Percentiles rank a stretch among this genome's conserved stretches.
Conservation (phyloP, 2,329 filamentous ascomycete species). For the Calonectria henricotiae region DNA sequence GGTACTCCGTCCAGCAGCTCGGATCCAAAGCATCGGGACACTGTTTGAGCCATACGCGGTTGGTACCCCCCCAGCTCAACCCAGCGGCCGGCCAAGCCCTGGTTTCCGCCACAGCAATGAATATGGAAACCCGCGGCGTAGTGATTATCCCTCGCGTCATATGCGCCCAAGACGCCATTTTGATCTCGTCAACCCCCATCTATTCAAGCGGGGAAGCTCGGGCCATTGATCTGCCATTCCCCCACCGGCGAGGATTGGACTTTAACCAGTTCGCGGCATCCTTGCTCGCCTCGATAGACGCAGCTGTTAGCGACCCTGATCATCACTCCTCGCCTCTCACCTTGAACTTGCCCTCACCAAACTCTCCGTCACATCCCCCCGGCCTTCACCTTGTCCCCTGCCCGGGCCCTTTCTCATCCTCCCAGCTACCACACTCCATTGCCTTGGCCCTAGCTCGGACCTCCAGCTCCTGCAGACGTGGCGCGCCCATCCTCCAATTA, state of each 20-base stretch:
- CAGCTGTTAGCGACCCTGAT: conserved; percentile 7
- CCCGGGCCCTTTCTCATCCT: neutral
- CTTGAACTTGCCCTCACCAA: conserved; percentile 5
- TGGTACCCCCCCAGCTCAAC: neutral
- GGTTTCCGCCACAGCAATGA: conserved; percentile 1
- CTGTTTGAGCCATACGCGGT: neutral
- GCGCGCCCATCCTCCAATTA: conserved; percentile 48
- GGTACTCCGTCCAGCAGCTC: neutral
- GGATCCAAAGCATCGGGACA: conserved; percentile 21
- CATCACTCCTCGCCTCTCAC: neutral
- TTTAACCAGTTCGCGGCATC: conserved; percentile 13
- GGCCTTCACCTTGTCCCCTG: conserved; percentile 8
- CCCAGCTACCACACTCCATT: conserved; percentile 33
- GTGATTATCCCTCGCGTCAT: conserved; percentile 18
- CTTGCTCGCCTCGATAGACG: conserved; percentile 17
- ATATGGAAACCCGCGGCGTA: neutral
- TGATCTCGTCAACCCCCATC: neutral
- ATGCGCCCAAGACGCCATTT: conserved; percentile 22
- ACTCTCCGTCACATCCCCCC: conserved; percentile 6
- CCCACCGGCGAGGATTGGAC: conserved; percentile 14
- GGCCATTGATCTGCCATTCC: conserved; percentile 26
- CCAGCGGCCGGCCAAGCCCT: neutral
- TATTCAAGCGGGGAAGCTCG: conserved; percentile 30
- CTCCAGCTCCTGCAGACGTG: conserved; percentile 44
- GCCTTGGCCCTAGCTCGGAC: conserved; percentile 32